A percentile compares a stretch with the other conserved stretches of the same genome.
Evolutionary conservation across 1,284 basidiomycete species (phyloP).

Genomic region (Fistulinella staudtii): DNA sequence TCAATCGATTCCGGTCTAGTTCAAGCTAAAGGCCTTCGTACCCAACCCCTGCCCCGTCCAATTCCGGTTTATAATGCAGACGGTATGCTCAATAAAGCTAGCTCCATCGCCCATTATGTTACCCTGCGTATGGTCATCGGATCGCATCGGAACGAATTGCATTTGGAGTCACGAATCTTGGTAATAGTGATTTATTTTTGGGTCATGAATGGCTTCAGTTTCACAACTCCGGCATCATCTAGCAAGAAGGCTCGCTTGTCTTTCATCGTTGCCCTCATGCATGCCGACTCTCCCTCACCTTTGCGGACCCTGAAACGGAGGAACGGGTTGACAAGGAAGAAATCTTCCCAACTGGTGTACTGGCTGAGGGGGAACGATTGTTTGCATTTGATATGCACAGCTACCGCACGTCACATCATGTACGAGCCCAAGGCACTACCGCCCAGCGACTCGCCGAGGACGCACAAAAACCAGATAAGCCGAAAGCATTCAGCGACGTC

Average conservation of each 20-base stretch:
- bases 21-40: conserved; percentile 8
- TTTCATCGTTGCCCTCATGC: conserved; percentile 14
- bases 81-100: conserved; percentile 13
- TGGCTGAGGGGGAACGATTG: conserved; percentile 4
- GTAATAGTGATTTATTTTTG: conserved; percentile 1
- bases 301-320: background rate
- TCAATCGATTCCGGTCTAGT: conserved; percentile 21
- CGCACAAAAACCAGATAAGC: background rate
- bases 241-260: conserved; percentile 7
- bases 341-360: background rate
- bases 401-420: background rate
- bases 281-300: background rate
- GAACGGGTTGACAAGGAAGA: background rate
- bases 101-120: conserved; percentile 10
- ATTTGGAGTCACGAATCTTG: background rate
- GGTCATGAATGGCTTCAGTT: conserved; percentile 21
- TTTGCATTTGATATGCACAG: conserved; percentile 2
- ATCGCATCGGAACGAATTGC: background rate
- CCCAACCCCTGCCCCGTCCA: conserved; percentile 13
- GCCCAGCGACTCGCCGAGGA: conserved; percentile 1
- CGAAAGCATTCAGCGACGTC: background rate
- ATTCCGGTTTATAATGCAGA: conserved; percentile 23
- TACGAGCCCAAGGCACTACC: background rate
- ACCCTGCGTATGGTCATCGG: background rate
- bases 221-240: conserved; percentile 25